Conservation (phyloP, 306 rosid genomes). For the Neltuma alba region DNA sequence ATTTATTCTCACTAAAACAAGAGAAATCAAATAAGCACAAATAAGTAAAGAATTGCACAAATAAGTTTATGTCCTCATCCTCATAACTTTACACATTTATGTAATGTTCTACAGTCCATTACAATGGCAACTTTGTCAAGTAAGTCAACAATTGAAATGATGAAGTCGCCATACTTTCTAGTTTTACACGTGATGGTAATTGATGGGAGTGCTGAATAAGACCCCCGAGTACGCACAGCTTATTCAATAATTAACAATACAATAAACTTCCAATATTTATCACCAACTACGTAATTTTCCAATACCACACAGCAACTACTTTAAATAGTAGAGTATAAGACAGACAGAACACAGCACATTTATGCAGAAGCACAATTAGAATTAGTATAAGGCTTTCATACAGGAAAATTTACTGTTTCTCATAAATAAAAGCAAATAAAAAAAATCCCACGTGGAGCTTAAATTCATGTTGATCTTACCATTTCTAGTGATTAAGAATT, state of each 20-base stretch:
- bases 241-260: background rate
- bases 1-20: background rate
- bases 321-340: background rate
- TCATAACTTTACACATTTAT: background rate
- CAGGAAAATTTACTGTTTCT: background rate
- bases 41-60: background rate
- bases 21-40: background rate
- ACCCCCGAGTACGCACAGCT: background rate
- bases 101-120: background rate
- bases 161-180: background rate
- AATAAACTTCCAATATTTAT: background rate
- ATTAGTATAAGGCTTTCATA: background rate
- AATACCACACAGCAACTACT: background rate
- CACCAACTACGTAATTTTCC: background rate
- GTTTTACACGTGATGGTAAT: background rate
- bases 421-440: background rate
- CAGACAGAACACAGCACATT: background rate
- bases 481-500: conserved; percentile 87
- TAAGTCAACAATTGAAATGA: background rate
- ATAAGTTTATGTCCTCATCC: background rate
- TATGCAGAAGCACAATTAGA: background rate
- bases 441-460: background rate
- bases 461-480: conserved; percentile 47
- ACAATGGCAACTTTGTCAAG: background rate
- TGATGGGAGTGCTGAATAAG: background rate